Evolutionary conservation across 768 basidiomycete genomes (phyloP), one percentile per base, ranked within the genome.

Genomic region (Mycena vitilis): DNA sequence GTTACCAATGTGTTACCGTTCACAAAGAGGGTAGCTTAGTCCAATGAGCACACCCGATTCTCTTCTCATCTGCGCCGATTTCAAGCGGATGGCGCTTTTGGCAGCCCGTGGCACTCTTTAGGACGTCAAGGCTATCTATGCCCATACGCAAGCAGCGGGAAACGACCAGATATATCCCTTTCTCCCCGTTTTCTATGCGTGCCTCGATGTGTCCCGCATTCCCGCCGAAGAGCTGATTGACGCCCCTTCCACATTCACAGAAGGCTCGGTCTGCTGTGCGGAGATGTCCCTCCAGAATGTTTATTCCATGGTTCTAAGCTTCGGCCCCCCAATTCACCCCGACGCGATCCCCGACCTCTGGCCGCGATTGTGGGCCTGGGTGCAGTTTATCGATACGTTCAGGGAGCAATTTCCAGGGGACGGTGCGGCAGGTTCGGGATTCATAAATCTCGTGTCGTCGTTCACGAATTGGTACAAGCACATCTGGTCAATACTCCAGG

Each of bases 291-390:
- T 45, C 18, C 2, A 20, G 15, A 16, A 16, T 7, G 1, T 45
- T 0, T 9, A 45, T 18, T 49, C 48, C 22, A 49, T 49, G 48
- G 16, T 8, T 22, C 7, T 49, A 1, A 23, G 22, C 5, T 49
- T 23, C 10, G 48, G 48, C 2, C 10, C 10, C 22, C 22, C 9
- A 1, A 10, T 25, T 10, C 48, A n/a, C 22, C 8, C 22, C 3
- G 25, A 11, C 5, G 22, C 48, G 22, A 23, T 49, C 30, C 54
- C 54, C 8, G 36, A 55, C 16, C 54, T 55, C 54, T 55, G 54
- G 54, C 54, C 54, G 20, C 54, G 54, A 5, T 9, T 55, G n/a
- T 55, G 54, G 54, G n/a, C 34, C 12, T 55, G 36, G 34, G 37
- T 55, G 5, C 20, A 37, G 20, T 55, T 55, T 20, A 6, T 55